Evolutionary conservation across 306 rosid species (phyloP), one percentile per base, ranked within the genome.

Genomic region (Cucumis cinereus): DNA sequence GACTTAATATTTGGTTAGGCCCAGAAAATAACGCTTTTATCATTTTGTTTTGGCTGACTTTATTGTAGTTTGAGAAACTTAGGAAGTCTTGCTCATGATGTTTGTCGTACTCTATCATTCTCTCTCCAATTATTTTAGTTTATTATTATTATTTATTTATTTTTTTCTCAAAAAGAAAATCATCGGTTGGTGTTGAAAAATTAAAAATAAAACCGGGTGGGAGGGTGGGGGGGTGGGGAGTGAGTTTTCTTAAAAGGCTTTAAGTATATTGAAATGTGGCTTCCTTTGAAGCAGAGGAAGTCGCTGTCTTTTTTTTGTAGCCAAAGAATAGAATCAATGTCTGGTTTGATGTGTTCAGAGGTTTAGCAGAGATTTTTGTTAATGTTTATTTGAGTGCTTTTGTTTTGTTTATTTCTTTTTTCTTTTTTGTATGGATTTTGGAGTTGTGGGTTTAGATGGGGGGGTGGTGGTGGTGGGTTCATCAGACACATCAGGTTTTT

Each of bases 111-210:
- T 81, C 77, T 59, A 2, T 3, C 19, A 43, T 52, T 71, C 73
- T 76, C 74, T 76, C 96, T 53, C 89, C 92, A 88, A 89, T 88
- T 90, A 91, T 91, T 91, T 87, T 77, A 82, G 83, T 85, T 83
- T 84, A 83, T 78, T 30, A 30, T 30, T 30, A 30, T 28, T 30
- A 30, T 30, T 30, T 26, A 1, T 2, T 26, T 2, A 26, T n/a
- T n/a, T n/a, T n/a, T n/a, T n/a, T n/a, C n/a, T n/a, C n/a, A 15
- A 17, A 17, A 6, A 7, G 81, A 78, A 85, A 58, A 16, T n/a
- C 17, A 47, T 86, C 87, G 80, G 79, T 82, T 15, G n/a, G 22
- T 80, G 58, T 82, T 73, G n/a, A 50, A 59, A 77, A 82, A 30
- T 30, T 50, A 77, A 91, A 43, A 68, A 43, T 38, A 54, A 53